Percentiles rank a stretch among this genome's conserved stretches.
phyloP scores from a whole-genome alignment of 2,329 filamentous ascomycete genomes.

The Arthrinium phaeospermum region DNA sequence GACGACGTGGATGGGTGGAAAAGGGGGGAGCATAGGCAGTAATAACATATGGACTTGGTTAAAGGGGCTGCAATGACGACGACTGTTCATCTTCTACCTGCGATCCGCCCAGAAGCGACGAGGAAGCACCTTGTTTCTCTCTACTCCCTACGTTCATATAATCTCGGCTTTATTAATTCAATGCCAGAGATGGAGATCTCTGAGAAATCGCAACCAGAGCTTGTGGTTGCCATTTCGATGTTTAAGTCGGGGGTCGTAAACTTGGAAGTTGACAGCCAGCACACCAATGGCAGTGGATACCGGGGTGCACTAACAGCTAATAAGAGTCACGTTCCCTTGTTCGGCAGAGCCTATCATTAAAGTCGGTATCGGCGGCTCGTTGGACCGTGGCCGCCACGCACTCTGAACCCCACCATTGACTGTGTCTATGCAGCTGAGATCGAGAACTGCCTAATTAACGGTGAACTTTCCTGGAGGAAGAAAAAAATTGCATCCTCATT shows the following conservation, averaged over 20 bases:
- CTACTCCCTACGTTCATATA: not conserved
- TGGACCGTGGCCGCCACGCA: slow-evolving; percentile 11
- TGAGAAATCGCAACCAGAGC: too few species aligned
- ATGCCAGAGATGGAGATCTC: too few species aligned
- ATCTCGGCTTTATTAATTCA: not conserved
- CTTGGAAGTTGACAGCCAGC: not conserved
- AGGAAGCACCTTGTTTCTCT: not conserved
- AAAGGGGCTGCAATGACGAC: not conserved
- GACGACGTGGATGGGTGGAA: slow-evolving; percentile 23
- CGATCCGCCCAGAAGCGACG: not conserved
- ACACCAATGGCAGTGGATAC: not conserved
- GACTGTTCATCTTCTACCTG: not conserved
- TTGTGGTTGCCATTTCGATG: not conserved
- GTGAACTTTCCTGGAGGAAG: not conserved
- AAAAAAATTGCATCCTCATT: not conserved
- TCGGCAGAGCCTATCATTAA: not conserved
- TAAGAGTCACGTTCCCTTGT: not conserved
- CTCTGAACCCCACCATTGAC: slow-evolving; percentile 9
- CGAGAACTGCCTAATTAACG: not conserved
- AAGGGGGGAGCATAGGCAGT: slow-evolving; percentile 21
- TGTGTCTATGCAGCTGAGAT: slow-evolving; percentile 7
- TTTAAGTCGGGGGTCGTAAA: not conserved
- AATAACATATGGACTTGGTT: not conserved
- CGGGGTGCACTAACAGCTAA: not conserved
- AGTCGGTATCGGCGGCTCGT: slow-evolving; percentile 10